Conservation (phyloP, 2,329 filamentous ascomycete species). For the Penicillium verrucosum region DNA sequence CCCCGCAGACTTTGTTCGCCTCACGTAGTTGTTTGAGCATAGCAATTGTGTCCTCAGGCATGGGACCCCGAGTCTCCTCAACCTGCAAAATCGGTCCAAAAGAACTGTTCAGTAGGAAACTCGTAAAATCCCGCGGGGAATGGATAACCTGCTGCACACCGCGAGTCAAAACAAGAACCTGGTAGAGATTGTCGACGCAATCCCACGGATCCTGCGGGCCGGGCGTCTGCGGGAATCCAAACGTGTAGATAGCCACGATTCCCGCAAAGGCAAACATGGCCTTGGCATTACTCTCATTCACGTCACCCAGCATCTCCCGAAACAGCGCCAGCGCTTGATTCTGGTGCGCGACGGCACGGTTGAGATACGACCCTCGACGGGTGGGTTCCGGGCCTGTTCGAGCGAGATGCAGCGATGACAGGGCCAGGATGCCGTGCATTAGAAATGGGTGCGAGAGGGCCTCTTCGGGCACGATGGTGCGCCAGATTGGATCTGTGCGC, state of each 20-base stretch:
- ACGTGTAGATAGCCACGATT: constrained; percentile 39
- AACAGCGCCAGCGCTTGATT: constrained; percentile 36
- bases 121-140: constrained; percentile 19
- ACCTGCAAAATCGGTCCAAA: constrained; percentile 31
- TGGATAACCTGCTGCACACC: constrained; percentile 36
- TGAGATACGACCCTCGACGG: constrained; percentile 29
- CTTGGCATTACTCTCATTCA: constrained; percentile 38
- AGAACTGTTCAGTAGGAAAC: constrained; percentile 24
- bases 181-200: constrained; percentile 33
- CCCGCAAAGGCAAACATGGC: constrained; percentile 41
- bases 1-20: constrained; percentile 26
- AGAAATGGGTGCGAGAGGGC: constrained; percentile 34
- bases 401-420: constrained; percentile 36
- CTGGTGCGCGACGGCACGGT: constrained; percentile 37
- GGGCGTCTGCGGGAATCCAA: constrained; percentile 33
- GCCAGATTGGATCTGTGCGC: constrained; percentile 35
- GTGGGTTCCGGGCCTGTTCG: constrained; percentile 27
- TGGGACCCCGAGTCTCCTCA: constrained; percentile 18
- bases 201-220: constrained; percentile 27
- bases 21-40: constrained; percentile 25
- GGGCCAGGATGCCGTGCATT: constrained; percentile 38
- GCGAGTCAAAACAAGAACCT: constrained; percentile 34
- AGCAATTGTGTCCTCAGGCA: constrained; percentile 21
- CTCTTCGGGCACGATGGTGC: constrained; percentile 31
- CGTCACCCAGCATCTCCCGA: constrained; percentile 29